Evolutionary conservation across 164 flowering plant species (phyloP), one percentile per base, ranked within the genome.

Genomic region (Akebia trifoliata): DNA sequence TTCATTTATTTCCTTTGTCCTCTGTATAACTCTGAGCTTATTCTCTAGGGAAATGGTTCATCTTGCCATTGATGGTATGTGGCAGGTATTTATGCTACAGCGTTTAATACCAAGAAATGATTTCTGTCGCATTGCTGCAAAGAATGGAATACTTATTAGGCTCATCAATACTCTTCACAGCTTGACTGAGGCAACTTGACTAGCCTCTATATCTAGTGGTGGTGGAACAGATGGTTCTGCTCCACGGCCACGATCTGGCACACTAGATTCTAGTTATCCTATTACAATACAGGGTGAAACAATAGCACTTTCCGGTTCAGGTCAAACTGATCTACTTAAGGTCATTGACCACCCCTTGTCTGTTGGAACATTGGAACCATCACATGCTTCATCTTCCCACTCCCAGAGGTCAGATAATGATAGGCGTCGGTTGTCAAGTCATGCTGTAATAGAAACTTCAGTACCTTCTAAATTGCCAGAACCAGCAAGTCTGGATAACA

Each of bases 11-110:
- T 50, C 32, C 18, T 38, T 46, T 59, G 15, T 57, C 12, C 46
- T 18, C 28, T 7, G 15, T 22, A 9, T 15, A 29, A 46, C 24
- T 69, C 54, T 54, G 22, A 40, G 48, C 10, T 37, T 52, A 50
- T 56, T 61, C 48, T 75, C 60, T 82, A 94, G 99, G 95, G 95
- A 86, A 74, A 83, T 94, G 99, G 91, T 90, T 72, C 99, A 94
- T 69, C 83, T 94, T 48, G 99, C 99, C 51, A 86, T 94, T 38
- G 99, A 94, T 78, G 96, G 96, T 69, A 86, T 90, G 89, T 94
- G 99, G 99, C 99, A 94, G 81, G 87, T 94, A 48, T 88, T 94
- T 67, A 94, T 86, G 81, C 96, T 94, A 67, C 93, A 86, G 67
- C 67, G 81, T 10, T 86, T 95, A 38, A 94, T 96, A 24, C 91